Conservation (phyloP, 345 rosid species). For the Arabidopsis suecica region DNA sequence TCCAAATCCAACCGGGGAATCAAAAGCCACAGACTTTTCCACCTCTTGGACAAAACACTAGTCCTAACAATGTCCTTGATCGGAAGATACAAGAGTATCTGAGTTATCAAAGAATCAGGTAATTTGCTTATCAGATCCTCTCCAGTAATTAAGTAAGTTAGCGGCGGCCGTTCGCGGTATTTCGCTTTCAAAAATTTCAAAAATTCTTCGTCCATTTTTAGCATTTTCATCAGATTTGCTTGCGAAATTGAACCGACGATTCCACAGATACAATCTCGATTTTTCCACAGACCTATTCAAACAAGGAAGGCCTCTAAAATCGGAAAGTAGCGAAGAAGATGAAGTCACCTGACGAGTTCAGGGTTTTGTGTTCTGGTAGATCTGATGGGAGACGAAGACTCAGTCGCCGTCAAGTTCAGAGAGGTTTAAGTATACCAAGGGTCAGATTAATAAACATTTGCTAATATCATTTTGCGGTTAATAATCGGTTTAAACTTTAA, state of each 20-base stretch:
- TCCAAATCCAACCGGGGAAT: slow-evolving; percentile 16
- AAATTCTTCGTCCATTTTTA: not conserved
- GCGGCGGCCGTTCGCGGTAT: not conserved
- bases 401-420: not conserved
- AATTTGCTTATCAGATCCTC: slow-evolving; percentile 20
- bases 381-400: not conserved
- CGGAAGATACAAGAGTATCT: slow-evolving; percentile 19
- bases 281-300: too few species aligned
- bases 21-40: slow-evolving; percentile 22
- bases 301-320: not conserved
- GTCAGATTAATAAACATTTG: not conserved
- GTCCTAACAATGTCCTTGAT: slow-evolving; percentile 14
- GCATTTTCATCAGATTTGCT: not conserved
- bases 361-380: not conserved
- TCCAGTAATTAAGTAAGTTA: not conserved
- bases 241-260: not conserved
- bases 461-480: not conserved
- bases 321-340: not conserved
- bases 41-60: slow-evolving; percentile 26
- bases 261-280: not conserved
- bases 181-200: not conserved
- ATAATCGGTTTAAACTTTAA: not conserved
- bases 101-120: slow-evolving; percentile 9
- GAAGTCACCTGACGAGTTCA: slow-evolving; percentile 8
- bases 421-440: not conserved